These are phyloP conservation scores for Aspergillus fumigatus DNA, from an alignment of 2,329 filamentous ascomycete species.

Conservation along the genomic window DNA sequence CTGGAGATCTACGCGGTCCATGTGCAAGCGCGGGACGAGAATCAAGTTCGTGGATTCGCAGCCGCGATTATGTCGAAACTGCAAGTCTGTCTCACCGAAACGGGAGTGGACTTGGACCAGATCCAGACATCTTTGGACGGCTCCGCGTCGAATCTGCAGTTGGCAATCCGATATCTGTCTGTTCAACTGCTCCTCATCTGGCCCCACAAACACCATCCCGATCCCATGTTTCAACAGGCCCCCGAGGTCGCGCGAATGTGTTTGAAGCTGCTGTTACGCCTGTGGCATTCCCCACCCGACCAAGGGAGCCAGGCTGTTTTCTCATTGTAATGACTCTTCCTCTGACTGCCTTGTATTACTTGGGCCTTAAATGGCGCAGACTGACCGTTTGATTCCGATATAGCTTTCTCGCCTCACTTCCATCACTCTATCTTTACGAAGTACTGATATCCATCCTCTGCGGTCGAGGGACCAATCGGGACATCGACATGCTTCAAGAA, in stretches of 20 bases:
- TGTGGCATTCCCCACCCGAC: background rate
- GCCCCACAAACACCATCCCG: background rate
- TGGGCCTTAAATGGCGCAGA: background rate
- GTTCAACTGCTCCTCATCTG: background rate
- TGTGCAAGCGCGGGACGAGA: background rate
- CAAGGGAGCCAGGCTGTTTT: background rate
- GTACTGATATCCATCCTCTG: background rate
- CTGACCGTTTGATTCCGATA: background rate
- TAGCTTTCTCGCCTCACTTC: background rate
- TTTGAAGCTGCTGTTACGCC: background rate
- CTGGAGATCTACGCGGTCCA: background rate
- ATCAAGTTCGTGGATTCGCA: background rate
- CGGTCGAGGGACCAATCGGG: background rate
- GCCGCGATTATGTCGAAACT: background rate
- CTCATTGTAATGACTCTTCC: background rate
- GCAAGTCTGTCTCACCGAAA: background rate
- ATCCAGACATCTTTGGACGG: background rate
- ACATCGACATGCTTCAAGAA: background rate
- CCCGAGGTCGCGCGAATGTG: background rate
- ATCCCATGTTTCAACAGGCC: background rate
- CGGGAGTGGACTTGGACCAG: background rate
- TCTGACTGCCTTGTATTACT: background rate
- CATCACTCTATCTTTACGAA: background rate
- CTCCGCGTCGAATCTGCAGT: background rate
- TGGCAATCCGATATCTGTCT: background rate